These are phyloP conservation scores for Didymella segeticola DNA, from an alignment of 2,329 filamentous ascomycete genomes.

Conservation along the genomic window DNA sequence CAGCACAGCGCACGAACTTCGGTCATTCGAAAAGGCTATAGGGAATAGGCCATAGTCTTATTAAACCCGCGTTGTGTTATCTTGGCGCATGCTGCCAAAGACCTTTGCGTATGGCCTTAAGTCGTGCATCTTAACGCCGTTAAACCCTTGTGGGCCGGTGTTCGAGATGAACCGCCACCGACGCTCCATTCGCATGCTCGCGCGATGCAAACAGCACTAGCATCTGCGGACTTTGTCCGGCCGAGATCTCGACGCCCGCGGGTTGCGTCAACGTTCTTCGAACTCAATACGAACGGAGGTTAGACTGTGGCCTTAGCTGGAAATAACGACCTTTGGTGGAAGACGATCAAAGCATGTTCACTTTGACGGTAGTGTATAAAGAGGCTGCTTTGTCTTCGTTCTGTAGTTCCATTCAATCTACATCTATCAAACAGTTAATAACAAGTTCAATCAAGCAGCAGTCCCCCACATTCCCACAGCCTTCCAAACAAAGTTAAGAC, in stretches of 20 bases:
- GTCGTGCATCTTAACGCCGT: background rate
- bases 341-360: too few relatives aligned
- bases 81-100: background rate
- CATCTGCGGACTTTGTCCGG: conserved; percentile 3
- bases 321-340: background rate
- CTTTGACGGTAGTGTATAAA: background rate
- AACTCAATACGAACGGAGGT: conserved; percentile 7
- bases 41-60: background rate
- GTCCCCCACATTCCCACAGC: background rate
- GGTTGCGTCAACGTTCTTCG: background rate
- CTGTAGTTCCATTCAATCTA: background rate
- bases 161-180: background rate
- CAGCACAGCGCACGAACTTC: background rate
- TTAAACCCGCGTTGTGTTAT: background rate
- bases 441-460: background rate
- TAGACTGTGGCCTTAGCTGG: conserved; percentile 2
- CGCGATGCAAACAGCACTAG: background rate
- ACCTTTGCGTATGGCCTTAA: background rate
- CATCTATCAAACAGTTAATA: background rate
- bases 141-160: background rate
- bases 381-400: background rate
- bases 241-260: background rate
- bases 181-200: background rate
- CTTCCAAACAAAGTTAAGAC: background rate
- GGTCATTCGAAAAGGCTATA: background rate